phyloP scores from a whole-genome alignment of 176 grass and related monocot species.

The Musa schizocarpa region DNA sequence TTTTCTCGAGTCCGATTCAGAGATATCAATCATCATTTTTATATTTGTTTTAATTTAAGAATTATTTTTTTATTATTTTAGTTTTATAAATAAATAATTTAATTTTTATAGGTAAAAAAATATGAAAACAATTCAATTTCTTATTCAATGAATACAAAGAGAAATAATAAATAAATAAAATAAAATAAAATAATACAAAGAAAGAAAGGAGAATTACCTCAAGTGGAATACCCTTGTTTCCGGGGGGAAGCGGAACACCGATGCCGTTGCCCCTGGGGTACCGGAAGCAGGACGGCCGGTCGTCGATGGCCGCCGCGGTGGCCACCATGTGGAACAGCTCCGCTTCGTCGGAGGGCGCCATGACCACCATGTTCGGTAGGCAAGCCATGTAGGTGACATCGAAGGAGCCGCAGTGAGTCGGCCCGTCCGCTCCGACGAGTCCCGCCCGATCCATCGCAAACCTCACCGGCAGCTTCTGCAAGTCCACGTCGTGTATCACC shows the following conservation, averaged over 20 bases:
- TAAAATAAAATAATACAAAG: too few relatives aligned
- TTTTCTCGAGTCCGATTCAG: too few relatives aligned
- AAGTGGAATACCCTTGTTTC: constrained; percentile 76
- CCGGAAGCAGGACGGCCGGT: constrained; percentile 81
- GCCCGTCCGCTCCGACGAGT: constrained; percentile 82
- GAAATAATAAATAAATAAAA: too few relatives aligned
- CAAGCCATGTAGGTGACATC: constrained; percentile 97
- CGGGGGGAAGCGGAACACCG: constrained; percentile 58
- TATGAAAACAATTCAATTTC: too few relatives aligned
- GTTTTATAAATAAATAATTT: too few relatives aligned
- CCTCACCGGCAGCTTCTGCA: constrained; percentile 85
- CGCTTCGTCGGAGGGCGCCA: constrained; percentile 90
- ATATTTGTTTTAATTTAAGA: too few relatives aligned
- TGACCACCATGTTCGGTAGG: constrained; percentile 97
- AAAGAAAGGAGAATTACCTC: constrained; percentile 30
- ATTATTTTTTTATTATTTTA: too few relatives aligned
- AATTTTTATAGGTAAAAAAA: too few relatives aligned
- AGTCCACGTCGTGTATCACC: constrained; percentile 88
- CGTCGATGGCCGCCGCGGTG: constrained; percentile 81
- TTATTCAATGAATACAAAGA: too few relatives aligned
- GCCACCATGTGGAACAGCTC: constrained; percentile 98
- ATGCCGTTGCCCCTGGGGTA: constrained; percentile 89
- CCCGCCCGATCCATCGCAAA: constrained; percentile 97
- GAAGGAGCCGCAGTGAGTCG: constrained; percentile 82
- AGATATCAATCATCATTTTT: too few relatives aligned